Base-by-base conservation (phyloP, 1,284 basidiomycete genomes). In the Ganoderma meredithae region DNA sequence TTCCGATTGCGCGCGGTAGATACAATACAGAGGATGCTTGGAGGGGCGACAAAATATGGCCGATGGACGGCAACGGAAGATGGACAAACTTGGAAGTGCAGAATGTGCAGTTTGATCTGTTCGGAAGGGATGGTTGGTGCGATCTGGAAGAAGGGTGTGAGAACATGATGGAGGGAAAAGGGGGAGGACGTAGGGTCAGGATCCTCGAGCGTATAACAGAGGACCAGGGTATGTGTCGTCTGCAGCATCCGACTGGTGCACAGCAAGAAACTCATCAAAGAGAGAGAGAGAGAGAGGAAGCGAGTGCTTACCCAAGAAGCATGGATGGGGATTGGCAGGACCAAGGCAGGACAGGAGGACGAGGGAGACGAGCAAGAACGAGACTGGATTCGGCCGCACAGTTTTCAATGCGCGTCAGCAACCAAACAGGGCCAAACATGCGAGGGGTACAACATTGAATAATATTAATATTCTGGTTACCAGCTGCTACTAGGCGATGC, bases 241-340 rank as follows among this genome's bases (percentile, higher is more conserved):
- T 60, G 65, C 33, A 70, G 52, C 36, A 74, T 77, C 74, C 74
- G 75, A 76, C 76, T 77, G 76, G 76, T 77, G 77, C 77, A 78
- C 77, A 78, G 77, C 77, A 76, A 76, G 65, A 76, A 69, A 62
- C 59, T 78, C 77, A 78, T 78, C 77, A 75, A 44, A 39, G 1
- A 67, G 55, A 15, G 36, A 22, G 55, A 15, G 36, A 22, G 19
- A 25, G 2, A 12, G 2, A 12, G 2, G n/a, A 31, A 49, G 31
- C 1, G 33, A 12, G 19, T 55, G 40, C 55, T 64, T 27, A 64
- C 63, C 56, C 4, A 15, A 8, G n/a, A 58, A 27, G 43, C 5
- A 39, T 39, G 36, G 12, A 44, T 22, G 40, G 19, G 15, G 17
- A 31, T 22, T 19, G 47, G 25, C 13, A 22, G 40, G 19, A 6